Base-by-base conservation (phyloP, 345 rosid species). In the Rhodomyrtus tomentosa region DNA sequence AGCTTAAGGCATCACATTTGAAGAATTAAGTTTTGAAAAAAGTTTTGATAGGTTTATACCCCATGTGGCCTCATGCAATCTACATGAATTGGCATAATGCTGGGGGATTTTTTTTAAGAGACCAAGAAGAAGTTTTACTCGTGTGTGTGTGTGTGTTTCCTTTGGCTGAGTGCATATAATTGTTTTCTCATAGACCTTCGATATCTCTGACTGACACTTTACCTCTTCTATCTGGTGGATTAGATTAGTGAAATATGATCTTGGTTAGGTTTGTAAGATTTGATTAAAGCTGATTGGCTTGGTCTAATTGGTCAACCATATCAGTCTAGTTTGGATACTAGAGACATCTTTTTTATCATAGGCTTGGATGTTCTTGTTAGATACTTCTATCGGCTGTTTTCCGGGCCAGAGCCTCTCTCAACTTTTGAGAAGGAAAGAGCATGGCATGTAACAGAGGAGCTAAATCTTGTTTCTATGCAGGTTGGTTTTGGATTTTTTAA, bases 391-490 rank as follows among this genome's bases (percentile, higher is more conserved):
- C 98, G 96, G 82, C 59, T 96, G 83, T 88, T 95, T 40, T 91
- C 92, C 72, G 99, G 98, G 50, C 84, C 94, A 4, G 96, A 96
- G 86, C 91, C 94, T 83, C 81, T 93, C 88, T 93, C 98, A 62
- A 88, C 92, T 85, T 89, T 94, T 84, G 99, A 95, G 83, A 94
- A 87, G 92, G 93, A 91, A 72, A 88, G 98, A 76, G 95, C 93
- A 36, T 96, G 98, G 99, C 96, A 93, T 87, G 91, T 96, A 49
- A 92, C 93, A 68, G 96, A 92, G 87, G 91, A 92, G 80, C 89
- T 96, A 82, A 87, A 96, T 92, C 85, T 93, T 83, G 52, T 32
- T n/a, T 91, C 96, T 45, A 95, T 95, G 98, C 96, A 96, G 98
- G 99, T 95, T 86, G 81, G 81, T 40, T 72, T 80, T 81, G 49